Base-by-base conservation (phyloP, 768 basidiomycete species). In the Podaxis sp. region DNA sequence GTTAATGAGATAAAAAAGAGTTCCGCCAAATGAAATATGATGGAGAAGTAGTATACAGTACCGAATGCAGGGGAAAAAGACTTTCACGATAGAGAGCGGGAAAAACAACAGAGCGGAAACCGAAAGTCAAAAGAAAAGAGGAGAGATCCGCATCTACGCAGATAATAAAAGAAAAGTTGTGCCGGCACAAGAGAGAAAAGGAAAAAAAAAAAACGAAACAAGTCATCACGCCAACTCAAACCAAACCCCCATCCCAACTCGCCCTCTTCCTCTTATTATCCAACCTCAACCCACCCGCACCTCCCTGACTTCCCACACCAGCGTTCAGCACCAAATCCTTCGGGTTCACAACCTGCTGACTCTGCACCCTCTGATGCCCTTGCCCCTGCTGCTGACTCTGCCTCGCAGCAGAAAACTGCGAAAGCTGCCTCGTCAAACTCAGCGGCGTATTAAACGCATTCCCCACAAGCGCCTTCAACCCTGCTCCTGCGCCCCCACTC, bases 231-330 rank as follows among this genome's bases (percentile, higher is more conserved):
- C 53, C 48, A n/a, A n/a, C 51, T 48, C 44, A 62, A 4, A 62
- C n/a, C 53, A 62, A 5, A 15, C 68, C 74, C 4, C 78, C 76
- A 67, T 78, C 78, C 78, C 78, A 79, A 67, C 77, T 79, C 24
- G 76, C 76, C 66, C 78, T 70, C 71, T 79, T 79, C 63, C 77
- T 61, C 71, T 78, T 78, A 56, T 73, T 75, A 60, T 71, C 72
- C 53, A 68, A 70, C 36, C 68, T 63, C 63, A 51, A 48, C 63
- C 42, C 28, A 4, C 33, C 33, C 1, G 30, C 53, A 8, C 44
- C n/a, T 4, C 22, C 46, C 19, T 3, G 44, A 49, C 55, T 40
- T 15, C 53, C 33, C 12, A 26, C 52, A 42, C 53, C 44, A 28
- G 33, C 55, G 30, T 61, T 65, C 52, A 76, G 51, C 22, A 77